A percentile compares a stretch with the other conserved stretches of the same genome.
Conservation (phyloP, 1,139 yeast species). For the Candida freyschussii region DNA sequence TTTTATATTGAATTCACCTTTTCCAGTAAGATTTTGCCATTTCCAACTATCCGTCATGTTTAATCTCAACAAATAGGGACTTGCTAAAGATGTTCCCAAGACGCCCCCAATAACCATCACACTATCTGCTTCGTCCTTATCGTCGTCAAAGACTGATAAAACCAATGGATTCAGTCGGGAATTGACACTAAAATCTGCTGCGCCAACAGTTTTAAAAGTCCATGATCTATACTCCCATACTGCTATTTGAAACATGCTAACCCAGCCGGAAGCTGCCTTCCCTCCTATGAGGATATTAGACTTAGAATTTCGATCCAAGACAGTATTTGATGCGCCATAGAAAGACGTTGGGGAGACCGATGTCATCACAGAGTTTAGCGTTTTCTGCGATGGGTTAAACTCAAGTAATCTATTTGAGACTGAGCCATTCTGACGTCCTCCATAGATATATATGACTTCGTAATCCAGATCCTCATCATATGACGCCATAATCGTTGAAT, state of each 20-base stretch:
- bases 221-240: constrained; percentile 56
- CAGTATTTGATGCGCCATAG: constrained; percentile 38
- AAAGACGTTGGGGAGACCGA: constrained; percentile 49
- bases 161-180: constrained; percentile 44
- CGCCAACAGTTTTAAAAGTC: constrained; percentile 42
- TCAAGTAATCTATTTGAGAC: constrained; percentile 37
- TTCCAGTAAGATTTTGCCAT: constrained; percentile 30
- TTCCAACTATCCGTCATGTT: constrained; percentile 39
- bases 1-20: constrained; percentile 22
- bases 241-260: constrained; percentile 56
- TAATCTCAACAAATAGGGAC: constrained; percentile 40
- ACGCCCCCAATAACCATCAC: constrained; percentile 37
- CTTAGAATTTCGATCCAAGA: constrained; percentile 28
- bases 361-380: constrained; percentile 34
- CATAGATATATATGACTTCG: constrained; percentile 41
- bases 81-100: constrained; percentile 33
- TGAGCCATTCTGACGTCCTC: constrained; percentile 33
- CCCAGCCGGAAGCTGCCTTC: constrained; percentile 48
- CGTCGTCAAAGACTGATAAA: constrained; percentile 37
- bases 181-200: constrained; percentile 33
- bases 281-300: constrained; percentile 51
- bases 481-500: constrained; percentile 37
- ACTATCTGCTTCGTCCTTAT: constrained; percentile 10
- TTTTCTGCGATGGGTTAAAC: constrained; percentile 29
- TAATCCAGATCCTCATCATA: constrained; percentile 27